Percentiles rank a stretch among this genome's conserved stretches.
Conservation (phyloP, 352 stramenopile species). For the Pythium sp. region DNA sequence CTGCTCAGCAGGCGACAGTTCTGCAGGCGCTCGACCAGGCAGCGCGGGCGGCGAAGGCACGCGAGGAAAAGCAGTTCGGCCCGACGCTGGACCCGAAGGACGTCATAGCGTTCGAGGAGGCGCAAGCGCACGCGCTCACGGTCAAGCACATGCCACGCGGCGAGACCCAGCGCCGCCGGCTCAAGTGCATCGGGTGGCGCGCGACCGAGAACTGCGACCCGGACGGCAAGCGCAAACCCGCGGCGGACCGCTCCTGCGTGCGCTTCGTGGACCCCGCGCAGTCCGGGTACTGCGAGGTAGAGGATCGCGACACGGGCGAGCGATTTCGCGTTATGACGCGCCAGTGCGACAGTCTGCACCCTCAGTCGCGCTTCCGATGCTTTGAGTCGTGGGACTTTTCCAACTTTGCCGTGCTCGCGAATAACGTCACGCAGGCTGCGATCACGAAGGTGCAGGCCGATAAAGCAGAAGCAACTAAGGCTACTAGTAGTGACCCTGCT, state of each 20-base stretch:
- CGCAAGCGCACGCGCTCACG: constrained; percentile 26
- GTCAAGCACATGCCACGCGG: constrained; percentile 26
- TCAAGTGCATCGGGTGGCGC: constrained; percentile 29
- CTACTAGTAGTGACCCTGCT: neutral
- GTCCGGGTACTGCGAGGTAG: constrained; percentile 34
- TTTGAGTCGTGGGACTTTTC: constrained; percentile 23
- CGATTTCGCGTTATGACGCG: constrained; percentile 22
- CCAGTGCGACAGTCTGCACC: constrained; percentile 18
- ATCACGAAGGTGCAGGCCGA: neutral
- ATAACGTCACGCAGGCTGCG: constrained; percentile 9
- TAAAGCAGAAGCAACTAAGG: neutral
- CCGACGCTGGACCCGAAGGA: constrained; percentile 19
- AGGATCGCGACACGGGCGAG: constrained; percentile 20
- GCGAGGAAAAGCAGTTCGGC: neutral
- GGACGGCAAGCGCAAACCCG: constrained; percentile 18
- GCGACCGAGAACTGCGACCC: constrained; percentile 26
- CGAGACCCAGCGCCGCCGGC: constrained; percentile 14
- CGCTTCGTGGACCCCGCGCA: constrained; percentile 12
- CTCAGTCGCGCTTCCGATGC: constrained; percentile 20
- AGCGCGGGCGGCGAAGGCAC: constrained; percentile 3
- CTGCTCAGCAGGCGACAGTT: neutral
- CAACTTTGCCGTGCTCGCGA: constrained; percentile 23
- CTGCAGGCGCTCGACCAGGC: constrained; percentile 12
- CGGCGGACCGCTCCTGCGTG: constrained; percentile 19
- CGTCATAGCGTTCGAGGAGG: constrained; percentile 12